phyloP scores from a whole-genome alignment of 345 rosid genomes.

The Clausena lansium region DNA sequence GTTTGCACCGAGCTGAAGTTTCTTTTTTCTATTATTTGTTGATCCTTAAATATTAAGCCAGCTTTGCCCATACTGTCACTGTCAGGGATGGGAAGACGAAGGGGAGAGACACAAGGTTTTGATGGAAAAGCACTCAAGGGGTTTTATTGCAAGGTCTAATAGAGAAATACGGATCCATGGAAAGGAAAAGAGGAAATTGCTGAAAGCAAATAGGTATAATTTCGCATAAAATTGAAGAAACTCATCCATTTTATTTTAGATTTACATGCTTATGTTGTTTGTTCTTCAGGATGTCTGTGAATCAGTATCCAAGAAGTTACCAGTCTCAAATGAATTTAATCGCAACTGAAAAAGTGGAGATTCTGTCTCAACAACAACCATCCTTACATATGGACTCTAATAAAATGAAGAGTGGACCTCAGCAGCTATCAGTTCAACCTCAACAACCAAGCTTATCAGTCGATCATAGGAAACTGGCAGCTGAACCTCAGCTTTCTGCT shows the following conservation, averaged over 20 bases:
- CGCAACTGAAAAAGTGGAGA: neutral
- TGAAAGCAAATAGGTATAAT: conserved; percentile 26
- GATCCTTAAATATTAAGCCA: neutral
- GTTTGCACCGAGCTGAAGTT: conserved; percentile 17
- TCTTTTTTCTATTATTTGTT: neutral
- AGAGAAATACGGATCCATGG: conserved; percentile 42
- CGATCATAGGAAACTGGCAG: neutral
- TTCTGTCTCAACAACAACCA: conserved; percentile 12
- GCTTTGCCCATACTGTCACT: neutral
- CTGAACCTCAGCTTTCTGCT: neutral
- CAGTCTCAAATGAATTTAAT: conserved; percentile 15
- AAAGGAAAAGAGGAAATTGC: conserved; percentile 39
- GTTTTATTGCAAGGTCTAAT: conserved; percentile 46
- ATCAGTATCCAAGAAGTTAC: conserved; percentile 15
- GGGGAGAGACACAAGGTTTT: conserved; percentile 40
- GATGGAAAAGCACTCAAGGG: conserved; percentile 62
- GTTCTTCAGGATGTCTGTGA: conserved; percentile 21
- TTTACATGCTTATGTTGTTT: conserved; percentile 2
- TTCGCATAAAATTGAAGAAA: neutral
- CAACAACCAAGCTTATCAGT: neutral
- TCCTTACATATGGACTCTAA: neutral
- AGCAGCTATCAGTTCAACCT: neutral
- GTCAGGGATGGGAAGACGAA: conserved; percentile 63
- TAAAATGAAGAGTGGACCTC: conserved; percentile 12
- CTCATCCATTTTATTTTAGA: neutral